These are phyloP conservation scores for Bromus sterilis DNA, from an alignment of 176 grass and related monocot genomes.

Conservation along the genomic window DNA sequence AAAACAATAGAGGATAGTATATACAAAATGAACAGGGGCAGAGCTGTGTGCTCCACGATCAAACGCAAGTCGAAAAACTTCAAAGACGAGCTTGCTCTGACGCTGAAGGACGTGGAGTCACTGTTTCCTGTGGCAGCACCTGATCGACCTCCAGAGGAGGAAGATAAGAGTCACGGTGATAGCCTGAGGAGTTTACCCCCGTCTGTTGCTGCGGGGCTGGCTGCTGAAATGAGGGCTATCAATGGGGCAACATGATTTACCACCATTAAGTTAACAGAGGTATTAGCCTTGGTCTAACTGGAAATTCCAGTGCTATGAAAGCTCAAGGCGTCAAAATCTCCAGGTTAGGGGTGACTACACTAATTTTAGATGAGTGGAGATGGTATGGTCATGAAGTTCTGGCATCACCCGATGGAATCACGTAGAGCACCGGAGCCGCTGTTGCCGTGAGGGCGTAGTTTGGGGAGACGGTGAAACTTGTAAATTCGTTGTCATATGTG, in stretches of 20 bases:
- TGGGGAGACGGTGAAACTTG: neutral
- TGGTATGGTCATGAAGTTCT: neutral
- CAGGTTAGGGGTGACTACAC: neutral
- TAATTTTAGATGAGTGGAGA: neutral
- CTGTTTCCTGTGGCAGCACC: conserved; percentile 49
- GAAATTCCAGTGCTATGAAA: neutral
- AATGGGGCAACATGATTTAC: conserved; percentile 26
- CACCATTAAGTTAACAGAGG: neutral
- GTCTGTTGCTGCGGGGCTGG: conserved; percentile 70
- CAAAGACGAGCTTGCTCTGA: conserved; percentile 75
- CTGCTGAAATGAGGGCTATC: conserved; percentile 80
- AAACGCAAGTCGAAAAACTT: conserved; percentile 59
- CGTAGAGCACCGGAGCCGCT: neutral
- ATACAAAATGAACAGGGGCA: conserved; percentile 67
- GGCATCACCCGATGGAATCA: neutral
- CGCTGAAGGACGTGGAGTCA: conserved; percentile 69
- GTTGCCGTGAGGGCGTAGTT: neutral
- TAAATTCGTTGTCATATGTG: neutral
- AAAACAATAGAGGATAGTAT: conserved; percentile 92
- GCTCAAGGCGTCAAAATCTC: neutral
- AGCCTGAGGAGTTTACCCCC: conserved; percentile 69
- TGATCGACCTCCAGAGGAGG: conserved; percentile 35
- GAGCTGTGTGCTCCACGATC: conserved; percentile 53
- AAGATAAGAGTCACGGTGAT: conserved; percentile 14
- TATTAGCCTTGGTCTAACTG: neutral